Conservation (phyloP, 75 land plant species). For the Gnetum montanum region DNA sequence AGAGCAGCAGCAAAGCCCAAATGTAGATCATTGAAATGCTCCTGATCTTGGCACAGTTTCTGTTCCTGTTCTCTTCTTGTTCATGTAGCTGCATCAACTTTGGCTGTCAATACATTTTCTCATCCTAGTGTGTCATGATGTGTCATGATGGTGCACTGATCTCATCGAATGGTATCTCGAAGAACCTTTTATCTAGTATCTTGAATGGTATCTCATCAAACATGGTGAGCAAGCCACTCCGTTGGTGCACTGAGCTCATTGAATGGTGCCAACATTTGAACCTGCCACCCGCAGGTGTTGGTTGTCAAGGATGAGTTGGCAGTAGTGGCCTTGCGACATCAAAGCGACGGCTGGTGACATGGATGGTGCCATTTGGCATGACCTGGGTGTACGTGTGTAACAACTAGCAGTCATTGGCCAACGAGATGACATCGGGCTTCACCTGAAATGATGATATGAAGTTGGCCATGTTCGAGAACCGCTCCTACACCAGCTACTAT, state of each 20-base stretch:
- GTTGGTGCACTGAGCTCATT: conserved; percentile 69
- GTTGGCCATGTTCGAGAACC: conserved; percentile 30
- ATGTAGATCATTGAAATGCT: too few relatives aligned
- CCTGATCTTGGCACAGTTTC: too few relatives aligned
- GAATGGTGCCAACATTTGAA: conserved; percentile 83
- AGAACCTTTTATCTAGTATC: too few relatives aligned
- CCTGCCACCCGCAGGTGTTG: conserved; percentile 83
- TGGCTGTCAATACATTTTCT: not conserved
- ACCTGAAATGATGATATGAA: conserved; percentile 21
- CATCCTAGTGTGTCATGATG: conserved; percentile 6
- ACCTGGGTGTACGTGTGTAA: conserved; percentile 67
- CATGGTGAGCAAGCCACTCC: conserved; percentile 76
- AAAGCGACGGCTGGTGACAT: conserved; percentile 44
- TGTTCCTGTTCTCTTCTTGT: too few relatives aligned
- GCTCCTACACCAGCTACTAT: conserved; percentile 19
- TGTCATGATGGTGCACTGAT: conserved; percentile 67
- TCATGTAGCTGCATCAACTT: too few relatives aligned
- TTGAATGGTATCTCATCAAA: conserved; percentile 67
- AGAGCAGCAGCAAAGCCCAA: too few relatives aligned
- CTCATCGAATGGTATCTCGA: too few relatives aligned
- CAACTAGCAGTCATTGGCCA: conserved; percentile 80
- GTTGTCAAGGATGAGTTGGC: too few relatives aligned
- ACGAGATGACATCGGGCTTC: conserved; percentile 69
- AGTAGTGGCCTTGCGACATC: conserved; percentile 40
- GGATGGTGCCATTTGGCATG: conserved; percentile 81